Evolutionary conservation across 768 basidiomycete genomes (phyloP), one percentile per base, ranked within the genome.

Genomic region (Mycena latifolia): DNA sequence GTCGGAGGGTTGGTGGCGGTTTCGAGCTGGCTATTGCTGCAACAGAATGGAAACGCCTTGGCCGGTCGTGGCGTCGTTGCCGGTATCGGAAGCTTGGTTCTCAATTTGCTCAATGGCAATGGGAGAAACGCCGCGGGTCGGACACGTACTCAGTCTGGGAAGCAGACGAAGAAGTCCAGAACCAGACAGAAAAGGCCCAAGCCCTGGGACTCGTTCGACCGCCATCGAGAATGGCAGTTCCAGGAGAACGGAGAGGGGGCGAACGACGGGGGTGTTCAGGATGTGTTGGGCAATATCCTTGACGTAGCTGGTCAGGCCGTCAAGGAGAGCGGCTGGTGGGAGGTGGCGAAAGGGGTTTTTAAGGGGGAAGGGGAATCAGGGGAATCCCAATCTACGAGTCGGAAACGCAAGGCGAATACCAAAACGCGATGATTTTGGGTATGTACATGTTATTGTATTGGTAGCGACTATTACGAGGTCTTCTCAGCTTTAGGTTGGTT

Each of bases 141-240:
- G 35, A 67, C 75, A 28, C 66, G 71, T 39, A 65, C 75, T 10
- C 73, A 69, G 20, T 53, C 75, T 39, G 65, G 71, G 41, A 66
- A 66, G 33, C 58, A 29, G 52, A 66, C 71, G 25, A 77, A 63
- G 5, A 53, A 69, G 54, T 65, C 58, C 55, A 51, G 51, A 62
- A 52, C 69, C 25, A 63, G 72, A 71, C 37, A 69, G 62, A 69
- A 67, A 63, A 65, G 65, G 69, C 75, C 88, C 5, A 88, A 86
- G 65, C 75, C 87, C 52, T 92, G 90, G 91, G 89, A 92, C 46
- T 82, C 89, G 17, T 93, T 90, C 71, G 83, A 87, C 51, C 77
- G 78, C 51, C 90, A 91, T 73, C 77, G 75, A 41, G 82, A 88
- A 47, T 89, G 90, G 90, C 86, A 87, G 73, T 82, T 87, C 72